Base-by-base conservation (phyloP, 2,329 filamentous ascomycete genomes). In the Graphilbum sp. region DNA sequence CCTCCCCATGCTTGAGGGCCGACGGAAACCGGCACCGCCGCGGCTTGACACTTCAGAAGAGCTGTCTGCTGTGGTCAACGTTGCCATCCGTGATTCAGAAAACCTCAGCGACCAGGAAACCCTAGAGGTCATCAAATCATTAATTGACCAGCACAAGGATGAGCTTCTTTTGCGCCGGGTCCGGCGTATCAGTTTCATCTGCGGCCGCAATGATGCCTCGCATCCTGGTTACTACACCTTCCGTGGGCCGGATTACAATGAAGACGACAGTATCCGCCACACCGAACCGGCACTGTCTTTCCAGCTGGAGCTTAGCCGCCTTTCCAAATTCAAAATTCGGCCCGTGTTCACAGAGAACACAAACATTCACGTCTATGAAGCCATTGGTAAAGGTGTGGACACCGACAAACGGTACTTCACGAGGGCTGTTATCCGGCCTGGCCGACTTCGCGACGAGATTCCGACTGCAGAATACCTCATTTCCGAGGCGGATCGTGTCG, bases 391-490 rank as follows among this genome's bases (percentile, higher is more conserved):
- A 68, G 82, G 82, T 36, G 81, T 87, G 30, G 87, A 95, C 56
- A 87, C 83, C 40, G 90, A 98, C 62, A 95, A 95, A 75, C 81
- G 90, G 49, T 98, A 96, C 72, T 98, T 98, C 59, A 90, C 90
- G 36, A 85, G 90, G 58, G 88, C 88, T 43, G 84, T 95, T 35
- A 92, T 98, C 48, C 78, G 90, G 50, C 85, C 90, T 44, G 90
- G 90, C 35, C 83, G 88, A 54, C 78, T 98, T 39, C 80, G 88
- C 49, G 90, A 98, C 53, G 88, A 96, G 61, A 96, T 98, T 44
- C 87, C 90, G 29, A 96, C 88, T n/a, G 85, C 85, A 1, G 90
- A 98, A 61, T 98, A 98, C 62, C 74, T 98, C 56, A 92, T 94
- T 50, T 95, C 87, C 1, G 90, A 98, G 66, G 87, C 88, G 30